Base-by-base conservation (phyloP, 192 early-diverging fungal species). In the Coemansia umbellata region DNA sequence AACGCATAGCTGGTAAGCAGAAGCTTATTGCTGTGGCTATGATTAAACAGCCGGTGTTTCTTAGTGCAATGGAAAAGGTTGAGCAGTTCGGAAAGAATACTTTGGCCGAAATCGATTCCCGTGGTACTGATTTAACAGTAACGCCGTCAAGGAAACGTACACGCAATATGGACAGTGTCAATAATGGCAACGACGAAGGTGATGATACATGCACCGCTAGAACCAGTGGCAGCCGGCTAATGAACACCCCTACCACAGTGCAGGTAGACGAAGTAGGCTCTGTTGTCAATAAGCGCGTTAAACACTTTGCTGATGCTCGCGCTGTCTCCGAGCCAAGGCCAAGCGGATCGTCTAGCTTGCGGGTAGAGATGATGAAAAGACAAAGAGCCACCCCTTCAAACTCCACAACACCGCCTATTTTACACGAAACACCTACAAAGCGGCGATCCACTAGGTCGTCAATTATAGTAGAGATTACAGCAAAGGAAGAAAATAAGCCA, bases 1-100 rank as follows among this genome's bases (percentile, higher is more conserved):
- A 63, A 31, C 73, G 73, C 39, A 57, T 64, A 14, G 61, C 47
- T 2, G 40, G 51, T 26, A 68, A 65, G 26, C 24, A 66, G 17
- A 55, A 63, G 18, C 42, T 76, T 18, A 37, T 76, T 3, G 47
- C 43, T 0, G 31, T 58, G 8, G 61, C 73, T 1, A 36, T 33
- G 3, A 49, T 60, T 0, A 68, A 61, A 30, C 51, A 50, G n/a
- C 30, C 37, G 1, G 55, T 65, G 10, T 69, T 61, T 28, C 51
- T 23, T 13, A 60, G 28, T 24, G 73, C 66, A 1, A 33, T 69
- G 17, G 11, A 26, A n/a, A 64, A 68, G 49, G 32, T 75, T 7
- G 65, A 68, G 18, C 36, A 56, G 37, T 64, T 55, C 42, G 57
- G 73, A 32, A 64, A 68, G 37, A 13, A 2, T 4, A 55, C 58